A percentile compares a stretch with the other conserved stretches of the same genome.
phyloP scores from a whole-genome alignment of 2,329 filamentous ascomycete genomes.

The Chaetoscypha palmicola region DNA sequence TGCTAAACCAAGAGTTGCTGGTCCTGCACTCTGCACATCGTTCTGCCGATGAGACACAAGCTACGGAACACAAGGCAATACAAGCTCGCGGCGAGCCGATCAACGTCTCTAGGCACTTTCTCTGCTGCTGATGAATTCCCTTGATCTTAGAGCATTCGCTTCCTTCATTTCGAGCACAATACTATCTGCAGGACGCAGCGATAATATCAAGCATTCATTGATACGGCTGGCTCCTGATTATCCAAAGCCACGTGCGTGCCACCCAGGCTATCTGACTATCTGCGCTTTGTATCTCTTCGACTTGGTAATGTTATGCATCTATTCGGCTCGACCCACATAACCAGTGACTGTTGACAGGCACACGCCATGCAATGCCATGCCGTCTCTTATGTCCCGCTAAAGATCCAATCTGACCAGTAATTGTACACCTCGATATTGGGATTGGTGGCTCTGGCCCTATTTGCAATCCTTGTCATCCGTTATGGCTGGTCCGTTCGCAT shows the following conservation, averaged over 20 bases:
- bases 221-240: background rate
- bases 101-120: background rate
- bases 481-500: background rate
- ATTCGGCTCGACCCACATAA: constrained; percentile 5
- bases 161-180: background rate
- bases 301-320: constrained; percentile 1
- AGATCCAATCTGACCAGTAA: constrained; percentile 13
- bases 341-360: constrained; percentile 20
- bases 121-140: background rate
- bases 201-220: too few species aligned
- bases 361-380: constrained; percentile 16
- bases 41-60: background rate
- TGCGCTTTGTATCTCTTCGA: background rate
- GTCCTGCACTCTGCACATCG: background rate
- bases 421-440: constrained; percentile 9
- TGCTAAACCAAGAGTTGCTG: too few species aligned
- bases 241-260: background rate
- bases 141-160: background rate
- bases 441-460: constrained; percentile 6
- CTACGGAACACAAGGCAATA: background rate
- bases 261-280: background rate
- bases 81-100: background rate
- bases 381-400: constrained; percentile 1
- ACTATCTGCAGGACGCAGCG: too few species aligned
- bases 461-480: constrained; percentile 1